These are phyloP conservation scores for Aspergillus carbonarius DNA, from an alignment of 2,329 filamentous ascomycete species.

Conservation along the genomic window DNA sequence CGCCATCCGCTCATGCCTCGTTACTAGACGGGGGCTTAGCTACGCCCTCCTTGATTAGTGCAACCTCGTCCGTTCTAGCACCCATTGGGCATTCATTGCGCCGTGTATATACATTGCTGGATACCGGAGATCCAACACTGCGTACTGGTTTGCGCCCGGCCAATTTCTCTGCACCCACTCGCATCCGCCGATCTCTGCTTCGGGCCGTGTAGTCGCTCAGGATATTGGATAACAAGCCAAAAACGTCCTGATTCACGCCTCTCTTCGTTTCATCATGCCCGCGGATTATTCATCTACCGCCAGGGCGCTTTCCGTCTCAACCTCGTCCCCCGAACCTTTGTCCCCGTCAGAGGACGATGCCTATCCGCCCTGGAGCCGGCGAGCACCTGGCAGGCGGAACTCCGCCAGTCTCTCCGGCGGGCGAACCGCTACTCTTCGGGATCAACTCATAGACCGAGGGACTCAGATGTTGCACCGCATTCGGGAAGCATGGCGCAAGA, in stretches of 20 bases:
- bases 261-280: conserved; percentile 34
- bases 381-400: conserved; percentile 43
- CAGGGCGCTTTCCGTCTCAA: conserved; percentile 54
- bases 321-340: conserved; percentile 44
- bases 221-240: neutral
- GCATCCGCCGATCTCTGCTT: conserved; percentile 8
- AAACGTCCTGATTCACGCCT: neutral
- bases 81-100: neutral
- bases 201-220: neutral
- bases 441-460: conserved; percentile 39
- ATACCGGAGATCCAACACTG: neutral
- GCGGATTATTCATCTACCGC: conserved; percentile 53
- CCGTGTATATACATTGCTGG: neutral
- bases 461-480: conserved; percentile 35
- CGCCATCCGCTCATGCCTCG: neutral
- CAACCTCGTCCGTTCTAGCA: neutral
- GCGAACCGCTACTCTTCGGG: conserved; percentile 34
- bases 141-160: neutral
- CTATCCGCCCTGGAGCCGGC: conserved; percentile 55
- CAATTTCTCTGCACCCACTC: neutral
- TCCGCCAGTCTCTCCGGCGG: conserved; percentile 37
- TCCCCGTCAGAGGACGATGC: conserved; percentile 47
- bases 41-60: neutral
- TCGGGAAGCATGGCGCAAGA: conserved; percentile 35
- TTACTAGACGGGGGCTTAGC: neutral